Conservation (phyloP, 106 monocot genomes). For the Apostasia shenzhenica region DNA sequence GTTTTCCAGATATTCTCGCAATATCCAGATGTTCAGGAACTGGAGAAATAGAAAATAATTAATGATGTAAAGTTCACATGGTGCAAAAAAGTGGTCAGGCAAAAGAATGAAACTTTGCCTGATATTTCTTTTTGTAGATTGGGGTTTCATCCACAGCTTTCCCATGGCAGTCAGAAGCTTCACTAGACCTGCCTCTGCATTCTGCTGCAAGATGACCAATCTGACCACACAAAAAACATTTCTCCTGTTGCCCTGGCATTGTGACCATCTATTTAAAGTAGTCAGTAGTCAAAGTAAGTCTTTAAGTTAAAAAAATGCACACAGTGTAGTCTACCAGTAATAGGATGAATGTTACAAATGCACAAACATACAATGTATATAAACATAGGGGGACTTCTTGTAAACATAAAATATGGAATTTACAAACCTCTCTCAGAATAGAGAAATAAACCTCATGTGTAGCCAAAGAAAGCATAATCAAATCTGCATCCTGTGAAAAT, state of each 20-base stretch:
- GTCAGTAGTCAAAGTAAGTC: neutral
- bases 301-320: neutral
- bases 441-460: constrained; percentile 96
- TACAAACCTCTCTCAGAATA: constrained; percentile 85
- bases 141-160: constrained; percentile 50
- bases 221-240: constrained; percentile 91
- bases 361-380: neutral
- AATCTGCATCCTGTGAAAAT: constrained; percentile 84
- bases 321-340: neutral
- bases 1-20: constrained; percentile 86
- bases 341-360: neutral
- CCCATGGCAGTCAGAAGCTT: constrained; percentile 13
- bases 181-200: constrained; percentile 44
- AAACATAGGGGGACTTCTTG: neutral
- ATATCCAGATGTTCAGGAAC: constrained; percentile 89
- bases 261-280: constrained; percentile 65
- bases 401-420: neutral
- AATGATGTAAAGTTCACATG: neutral
- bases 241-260: constrained; percentile 88
- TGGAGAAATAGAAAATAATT: constrained; percentile 18
- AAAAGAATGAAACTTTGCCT: constrained; percentile 31
- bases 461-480: constrained; percentile 94
- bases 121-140: constrained; percentile 97
- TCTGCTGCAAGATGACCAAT: constrained; percentile 93
- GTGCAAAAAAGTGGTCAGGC: neutral